Base-by-base conservation (phyloP, 75 land plant genomes). In the Adiantum capillusveneris region DNA sequence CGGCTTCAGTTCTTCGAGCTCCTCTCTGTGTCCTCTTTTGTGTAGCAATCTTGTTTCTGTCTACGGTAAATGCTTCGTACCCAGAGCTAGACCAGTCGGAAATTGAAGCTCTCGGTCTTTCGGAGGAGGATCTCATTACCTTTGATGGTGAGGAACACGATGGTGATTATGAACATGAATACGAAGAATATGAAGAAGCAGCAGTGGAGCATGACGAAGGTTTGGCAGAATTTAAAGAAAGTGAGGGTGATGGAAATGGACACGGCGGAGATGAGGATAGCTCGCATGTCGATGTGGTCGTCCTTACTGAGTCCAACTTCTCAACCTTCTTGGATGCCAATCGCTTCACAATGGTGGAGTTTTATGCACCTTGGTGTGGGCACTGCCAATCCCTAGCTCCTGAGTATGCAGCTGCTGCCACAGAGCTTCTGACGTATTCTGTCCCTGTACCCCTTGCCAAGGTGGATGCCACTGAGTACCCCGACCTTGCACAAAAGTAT, bases 331-430 rank as follows among this genome's bases (percentile, higher is more conserved):
- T 92, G n/a, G 45, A 60, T 64, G 57, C 67, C 29, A 75, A 88
- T 50, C 44, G 45, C 65, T 90, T 67, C 45, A 84, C 83, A 46
- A 66, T 92, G 95, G 97, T 92, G 16, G 97, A 92, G 72, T 92
- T 92, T 60, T 92, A 92, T 57, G 97, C 97, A 26, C 97, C 95
- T n/a, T 92, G 98, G 98, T 93, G 98, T 65, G 90, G 90, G 0
- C 98, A 89, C 63, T 93, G 96, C 72, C 84, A 85, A 75, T 71
- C 71, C 0, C 67, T 93, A 46, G 83, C 85, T n/a, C 98, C 96
- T 27, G 87, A 89, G 71, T 93, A 85, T 49, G 98, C 95, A 2
- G 98, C 82, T 7, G 98, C 98, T 6, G 98, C 98, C n/a, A 93
- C 90, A 17, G 79, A 76, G 61, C 61, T 93, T 59, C 81, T 79